Conservation (phyloP, 2,329 filamentous ascomycete species). For the Tothia fuscella region DNA sequence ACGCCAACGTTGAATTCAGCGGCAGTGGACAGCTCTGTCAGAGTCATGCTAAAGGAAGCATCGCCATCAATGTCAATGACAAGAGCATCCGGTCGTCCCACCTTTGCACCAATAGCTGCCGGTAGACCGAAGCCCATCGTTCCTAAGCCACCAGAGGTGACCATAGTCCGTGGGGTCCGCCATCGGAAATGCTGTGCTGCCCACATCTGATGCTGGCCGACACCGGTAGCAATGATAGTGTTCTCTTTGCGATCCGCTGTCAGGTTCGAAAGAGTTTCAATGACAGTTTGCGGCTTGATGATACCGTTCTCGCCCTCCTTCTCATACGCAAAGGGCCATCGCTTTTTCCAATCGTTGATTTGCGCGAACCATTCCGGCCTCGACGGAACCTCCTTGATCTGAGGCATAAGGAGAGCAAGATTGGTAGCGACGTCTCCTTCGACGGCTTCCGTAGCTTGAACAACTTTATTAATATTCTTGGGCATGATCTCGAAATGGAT, state of each 20-base stretch:
- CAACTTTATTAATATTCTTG: conserved; percentile 99
- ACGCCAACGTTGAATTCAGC: conserved; percentile 93
- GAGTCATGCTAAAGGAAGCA: conserved; percentile 98
- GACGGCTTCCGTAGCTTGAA: conserved; percentile 89
- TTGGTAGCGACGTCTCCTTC: conserved; percentile 85
- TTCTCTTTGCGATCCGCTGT: conserved; percentile 68
- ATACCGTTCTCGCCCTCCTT: conserved; percentile 60
- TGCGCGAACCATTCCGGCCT: conserved; percentile 79
- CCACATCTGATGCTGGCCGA: conserved; percentile 99
- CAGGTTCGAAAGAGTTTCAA: conserved; percentile 78
- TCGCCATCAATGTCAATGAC: conserved; percentile 96
- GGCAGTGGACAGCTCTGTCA: conserved; percentile 87
- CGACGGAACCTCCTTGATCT: conserved; percentile 51
- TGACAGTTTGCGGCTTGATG: conserved; percentile 91
- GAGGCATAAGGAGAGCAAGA: conserved; percentile 61
- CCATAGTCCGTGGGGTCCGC: conserved; percentile 82
- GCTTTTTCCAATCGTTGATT: conserved; percentile 82
- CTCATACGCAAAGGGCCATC: conserved; percentile 83
- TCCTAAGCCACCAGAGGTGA: conserved; percentile 89
- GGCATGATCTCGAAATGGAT: conserved; percentile 98
- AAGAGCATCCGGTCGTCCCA: conserved; percentile 65
- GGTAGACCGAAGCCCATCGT: conserved; percentile 96
- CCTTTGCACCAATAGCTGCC: conserved; percentile 90
- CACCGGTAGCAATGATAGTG: conserved; percentile 84
- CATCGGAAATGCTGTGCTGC: conserved; percentile 92